Evolutionary conservation across 306 rosid genomes (phyloP).

Genomic region (Vicia sativa): DNA sequence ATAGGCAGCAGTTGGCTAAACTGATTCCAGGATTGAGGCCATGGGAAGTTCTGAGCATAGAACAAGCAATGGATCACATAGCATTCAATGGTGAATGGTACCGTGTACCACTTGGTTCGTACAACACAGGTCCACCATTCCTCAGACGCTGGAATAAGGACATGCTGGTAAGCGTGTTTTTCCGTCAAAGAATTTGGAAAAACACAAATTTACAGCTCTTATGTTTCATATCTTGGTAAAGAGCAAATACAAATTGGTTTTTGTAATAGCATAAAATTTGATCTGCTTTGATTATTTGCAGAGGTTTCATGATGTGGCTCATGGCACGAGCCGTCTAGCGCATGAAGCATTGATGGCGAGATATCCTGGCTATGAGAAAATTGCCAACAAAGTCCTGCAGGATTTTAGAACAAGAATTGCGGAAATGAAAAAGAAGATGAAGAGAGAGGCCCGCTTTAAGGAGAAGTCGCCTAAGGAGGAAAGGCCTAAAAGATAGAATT

Average conservation of each 20-base stretch:
- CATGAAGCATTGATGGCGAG: constrained; percentile 19
- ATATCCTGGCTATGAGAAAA: constrained; percentile 61
- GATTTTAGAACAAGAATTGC: constrained; percentile 34
- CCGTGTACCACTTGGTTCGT: constrained; percentile 81
- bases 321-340: constrained; percentile 29
- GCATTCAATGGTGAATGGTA: constrained; percentile 80
- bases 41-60: constrained; percentile 92
- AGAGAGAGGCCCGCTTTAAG: constrained; percentile 44
- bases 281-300: constrained; percentile 48
- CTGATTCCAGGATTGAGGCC: constrained; percentile 89
- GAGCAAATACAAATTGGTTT: background rate
- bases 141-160: constrained; percentile 61
- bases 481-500: constrained; percentile 4
- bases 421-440: constrained; percentile 26
- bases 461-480: constrained; percentile 14
- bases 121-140: constrained; percentile 82
- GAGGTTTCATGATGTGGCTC: constrained; percentile 43
- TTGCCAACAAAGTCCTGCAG: constrained; percentile 41
- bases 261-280: background rate
- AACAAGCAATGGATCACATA: constrained; percentile 91
- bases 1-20: constrained; percentile 60
- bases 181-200: constrained; percentile 18
- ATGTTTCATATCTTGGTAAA: constrained; percentile 25
- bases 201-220: no score
- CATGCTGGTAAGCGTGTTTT: constrained; percentile 56